Percentiles rank a stretch among this genome's conserved stretches.
Conservation (phyloP, 257 asterid species). For the Rauvolfia tetraphylla region DNA sequence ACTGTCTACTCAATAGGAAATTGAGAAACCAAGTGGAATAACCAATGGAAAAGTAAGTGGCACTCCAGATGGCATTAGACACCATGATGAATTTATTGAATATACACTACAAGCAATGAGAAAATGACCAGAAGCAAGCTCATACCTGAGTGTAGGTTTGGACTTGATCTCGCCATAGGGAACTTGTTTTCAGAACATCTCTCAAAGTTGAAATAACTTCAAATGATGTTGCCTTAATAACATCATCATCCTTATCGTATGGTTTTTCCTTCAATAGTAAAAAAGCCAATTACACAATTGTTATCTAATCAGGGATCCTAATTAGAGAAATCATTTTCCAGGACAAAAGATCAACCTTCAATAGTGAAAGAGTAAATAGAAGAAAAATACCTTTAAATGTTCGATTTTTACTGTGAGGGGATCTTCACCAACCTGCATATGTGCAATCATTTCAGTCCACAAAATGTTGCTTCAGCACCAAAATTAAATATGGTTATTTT, state of each 20-base stretch:
- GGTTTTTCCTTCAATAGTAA: slow-evolving; percentile 63
- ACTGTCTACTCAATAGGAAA: background rate
- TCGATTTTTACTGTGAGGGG: slow-evolving; percentile 93
- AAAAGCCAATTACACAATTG: slow-evolving; percentile 18
- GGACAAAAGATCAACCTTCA: slow-evolving; percentile 9
- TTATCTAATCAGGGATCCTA: slow-evolving; percentile 1
- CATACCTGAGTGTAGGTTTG: slow-evolving; percentile 91
- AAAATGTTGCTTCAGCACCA: slow-evolving; percentile 16
- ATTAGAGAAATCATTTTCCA: slow-evolving; percentile 4
- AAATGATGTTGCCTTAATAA: slow-evolving; percentile 90
- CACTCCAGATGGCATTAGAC: background rate
- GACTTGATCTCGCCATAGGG: slow-evolving; percentile 96
- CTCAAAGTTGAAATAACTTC: slow-evolving; percentile 94
- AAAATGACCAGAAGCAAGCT: slow-evolving; percentile 10
- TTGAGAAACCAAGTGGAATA: background rate
- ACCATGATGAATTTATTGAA: background rate
- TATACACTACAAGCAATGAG: background rate
- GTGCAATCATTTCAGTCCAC: slow-evolving; percentile 25
- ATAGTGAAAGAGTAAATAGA: slow-evolving; percentile 10
- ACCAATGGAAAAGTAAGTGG: background rate
- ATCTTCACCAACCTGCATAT: slow-evolving; percentile 89
- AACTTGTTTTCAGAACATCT: slow-evolving; percentile 85
- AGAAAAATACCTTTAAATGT: slow-evolving; percentile 75
- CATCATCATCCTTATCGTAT: slow-evolving; percentile 80
- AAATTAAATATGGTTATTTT: background rate